Evolutionary conservation across 306 rosid genomes (phyloP).

Genomic region (Coriaria nepalensis): DNA sequence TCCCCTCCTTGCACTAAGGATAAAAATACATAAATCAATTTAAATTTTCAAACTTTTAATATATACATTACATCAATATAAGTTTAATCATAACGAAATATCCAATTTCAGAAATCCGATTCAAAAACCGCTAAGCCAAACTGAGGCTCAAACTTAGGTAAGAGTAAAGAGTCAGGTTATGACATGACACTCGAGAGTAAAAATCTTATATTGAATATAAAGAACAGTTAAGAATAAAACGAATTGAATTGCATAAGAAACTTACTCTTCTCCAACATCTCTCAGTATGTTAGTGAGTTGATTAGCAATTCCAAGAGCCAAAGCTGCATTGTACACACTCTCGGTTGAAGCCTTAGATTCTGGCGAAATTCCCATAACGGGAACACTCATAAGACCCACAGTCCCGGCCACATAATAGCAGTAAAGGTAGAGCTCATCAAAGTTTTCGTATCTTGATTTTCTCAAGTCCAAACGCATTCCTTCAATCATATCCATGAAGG

Average conservation of each 20-base stretch:
- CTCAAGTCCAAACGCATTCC: slow-evolving; percentile 89
- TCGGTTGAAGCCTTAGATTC: slow-evolving; percentile 79
- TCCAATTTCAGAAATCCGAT: too few relatives aligned
- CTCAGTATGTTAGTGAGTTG: slow-evolving; percentile 95
- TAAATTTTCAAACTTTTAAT: too few relatives aligned
- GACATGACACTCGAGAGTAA: too few relatives aligned
- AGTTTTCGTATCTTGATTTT: slow-evolving; percentile 72
- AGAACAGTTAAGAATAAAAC: background rate
- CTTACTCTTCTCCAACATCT: slow-evolving; percentile 99
- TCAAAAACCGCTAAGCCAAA: too few relatives aligned
- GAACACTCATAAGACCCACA: slow-evolving; percentile 99
- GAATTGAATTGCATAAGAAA: background rate
- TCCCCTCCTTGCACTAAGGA: slow-evolving; percentile 77
- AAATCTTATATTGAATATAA: too few relatives aligned
- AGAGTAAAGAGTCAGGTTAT: too few relatives aligned
- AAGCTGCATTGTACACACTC: slow-evolving; percentile 71
- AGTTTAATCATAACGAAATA: too few relatives aligned
- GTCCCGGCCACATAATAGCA: slow-evolving; percentile 99
- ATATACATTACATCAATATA: too few relatives aligned
- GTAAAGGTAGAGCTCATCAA: slow-evolving; percentile 86
- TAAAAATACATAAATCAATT: background rate
- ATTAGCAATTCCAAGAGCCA: slow-evolving; percentile 90
- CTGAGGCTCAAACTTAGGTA: too few relatives aligned
- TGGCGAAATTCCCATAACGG: slow-evolving; percentile 81
- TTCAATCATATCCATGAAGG: slow-evolving; percentile 91